Evolutionary conservation across 257 asterid genomes (phyloP), one percentile per base, ranked within the genome.

Genomic region (Scutellaria minor): DNA sequence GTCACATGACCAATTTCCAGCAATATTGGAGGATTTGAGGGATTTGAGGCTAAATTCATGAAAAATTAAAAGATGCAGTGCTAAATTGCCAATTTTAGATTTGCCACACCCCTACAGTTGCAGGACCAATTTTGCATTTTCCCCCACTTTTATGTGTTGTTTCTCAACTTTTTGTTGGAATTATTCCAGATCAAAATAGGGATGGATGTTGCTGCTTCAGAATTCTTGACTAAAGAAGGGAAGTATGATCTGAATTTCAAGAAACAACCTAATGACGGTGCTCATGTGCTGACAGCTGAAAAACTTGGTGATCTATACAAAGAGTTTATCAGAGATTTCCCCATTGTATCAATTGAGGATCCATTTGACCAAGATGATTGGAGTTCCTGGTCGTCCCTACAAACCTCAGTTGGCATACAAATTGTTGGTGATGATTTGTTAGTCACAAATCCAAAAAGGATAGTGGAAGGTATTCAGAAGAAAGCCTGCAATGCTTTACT

Each of bases 321-420:
- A 70, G 97, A 92, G 81, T 95, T 95, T 56, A 80, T 92, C 65
- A 81, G 83, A 73, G 98, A 92, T 79, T 95, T 94, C 72, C 99
- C 99, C 18, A 94, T 94, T 73, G 98, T 94, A 63, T 94, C 98
- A 0, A 95, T 95, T 51, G 99, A 95, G 83, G 99, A 95, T 73
- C 98, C 99, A 15, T 95, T 95, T 79, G 99, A 95, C 88, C 99
- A 95, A 83, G 99, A 95, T 75, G 99, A 95, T 61, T 95, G 99
- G 98, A 82, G 79, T 66, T 90, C 99, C 1, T 94, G 99, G 99
- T 84, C 96, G 47, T 80, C 93, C 13, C 87, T 94, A 60, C 96
- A 86, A 80, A 87, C 99, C 41, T 85, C 93, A 0, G 97, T 91
- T 76, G 92, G 74, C 58, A 91, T 94, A 70, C 99, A 94, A 78